These are phyloP conservation scores for Aspergillus funiculosus DNA, from an alignment of 495 filamentous ascomycete species.

Conservation along the genomic window DNA sequence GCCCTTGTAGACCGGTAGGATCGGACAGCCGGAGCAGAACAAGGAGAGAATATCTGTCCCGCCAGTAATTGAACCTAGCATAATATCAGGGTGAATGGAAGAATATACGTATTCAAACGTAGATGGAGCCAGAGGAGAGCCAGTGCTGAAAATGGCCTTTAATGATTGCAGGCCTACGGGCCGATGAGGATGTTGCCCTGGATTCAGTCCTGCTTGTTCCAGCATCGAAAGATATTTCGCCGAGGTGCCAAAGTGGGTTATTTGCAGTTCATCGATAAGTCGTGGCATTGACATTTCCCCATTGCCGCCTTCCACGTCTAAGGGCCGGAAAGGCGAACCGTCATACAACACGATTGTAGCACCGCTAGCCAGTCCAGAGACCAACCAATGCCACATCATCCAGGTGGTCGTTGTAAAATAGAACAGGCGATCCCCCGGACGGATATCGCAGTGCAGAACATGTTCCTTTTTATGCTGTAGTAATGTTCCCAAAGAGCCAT, in stretches of 20 bases:
- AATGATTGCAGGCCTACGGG: slow-evolving; percentile 51
- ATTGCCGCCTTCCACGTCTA: slow-evolving; percentile 44
- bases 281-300: slow-evolving; percentile 65
- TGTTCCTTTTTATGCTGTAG: slow-evolving; percentile 96
- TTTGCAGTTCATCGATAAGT: slow-evolving; percentile 62
- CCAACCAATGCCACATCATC: slow-evolving; percentile 99
- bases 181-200: slow-evolving; percentile 45
- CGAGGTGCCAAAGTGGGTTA: slow-evolving; percentile 89
- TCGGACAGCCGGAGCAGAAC: slow-evolving; percentile 79
- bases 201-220: slow-evolving; percentile 70
- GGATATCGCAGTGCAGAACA: slow-evolving; percentile 72
- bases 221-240: slow-evolving; percentile 89
- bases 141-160: slow-evolving; percentile 85
- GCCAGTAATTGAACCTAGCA: slow-evolving; percentile 79
- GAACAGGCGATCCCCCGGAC: slow-evolving; percentile 58
- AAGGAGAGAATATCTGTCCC: slow-evolving; percentile 93
- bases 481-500: slow-evolving; percentile 79
- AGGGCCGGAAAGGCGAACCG: slow-evolving; percentile 74
- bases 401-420: slow-evolving; percentile 89
- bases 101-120: slow-evolving; percentile 86
- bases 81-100: slow-evolving; percentile 67
- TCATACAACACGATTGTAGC: slow-evolving; percentile 81
- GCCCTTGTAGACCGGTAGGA: slow-evolving; percentile 78
- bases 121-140: slow-evolving; percentile 82
- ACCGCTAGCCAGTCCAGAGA: slow-evolving; percentile 73